Base-by-base conservation (phyloP, 176 grass and related monocot genomes). In the Phragmites australis region DNA sequence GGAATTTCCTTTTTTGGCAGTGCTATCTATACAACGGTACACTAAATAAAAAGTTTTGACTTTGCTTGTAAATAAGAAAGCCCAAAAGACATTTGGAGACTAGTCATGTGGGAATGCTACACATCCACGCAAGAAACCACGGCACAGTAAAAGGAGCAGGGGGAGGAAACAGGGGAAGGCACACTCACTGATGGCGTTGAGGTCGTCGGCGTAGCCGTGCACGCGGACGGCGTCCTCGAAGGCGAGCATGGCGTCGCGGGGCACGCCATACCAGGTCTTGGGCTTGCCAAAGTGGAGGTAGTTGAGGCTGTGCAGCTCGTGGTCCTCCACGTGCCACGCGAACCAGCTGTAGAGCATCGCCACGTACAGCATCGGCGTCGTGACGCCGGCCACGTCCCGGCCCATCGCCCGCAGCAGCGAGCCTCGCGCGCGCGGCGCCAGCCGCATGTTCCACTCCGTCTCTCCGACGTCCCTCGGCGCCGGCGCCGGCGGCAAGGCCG, bases 271-370 rank as follows among this genome's bases (percentile, higher is more conserved):
- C 97, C 97, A 99, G 21, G 93, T 99, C 78, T 99, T 99, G 58
- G 90, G 56, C 40, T 88, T 77, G 48, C 97, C 97, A 68, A 93
- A 94, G 61, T 99, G 97, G 60, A 95, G 84, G 72, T 90, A 99
- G 90, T 99, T 99, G 39, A 99, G 86, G 90, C 97, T 99, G 70
- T 99, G 92, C 54, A 99, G 85, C 62, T 99, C 97, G 19, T 99
- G 97, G 83, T 99, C 97, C 86, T 99, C 97, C 50, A 99, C 97
- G 58, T 99, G 97, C 97, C 97, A 99, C 5, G 93, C 97, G 60
- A 99, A 99, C 97, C 97, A 99, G 79, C 97, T 99, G 79, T 91
- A 99, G 32, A 99, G 89, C 97, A 99, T 99, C 18, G 97, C 97
- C 45, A 99, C 90, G 66, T 99, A 99, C 45, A 95, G 84, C 97